Base-by-base conservation (phyloP, 2,329 filamentous ascomycete species). In the Aspergillus novofumigatus region DNA sequence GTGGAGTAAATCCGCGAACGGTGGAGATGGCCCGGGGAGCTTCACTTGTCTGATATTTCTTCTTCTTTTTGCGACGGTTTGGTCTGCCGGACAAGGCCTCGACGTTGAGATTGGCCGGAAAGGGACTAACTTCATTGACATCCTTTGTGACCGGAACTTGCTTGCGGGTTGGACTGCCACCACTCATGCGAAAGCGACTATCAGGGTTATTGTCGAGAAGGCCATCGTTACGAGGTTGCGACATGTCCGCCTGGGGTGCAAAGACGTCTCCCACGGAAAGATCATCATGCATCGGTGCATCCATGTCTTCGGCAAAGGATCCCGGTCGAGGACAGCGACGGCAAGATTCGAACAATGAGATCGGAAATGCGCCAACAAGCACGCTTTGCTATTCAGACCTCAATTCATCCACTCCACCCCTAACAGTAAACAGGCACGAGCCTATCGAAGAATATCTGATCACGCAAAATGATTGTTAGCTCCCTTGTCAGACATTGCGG, bases 1-100 rank as follows among this genome's bases (percentile, higher is more conserved):
- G 62, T 6, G 76, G 75, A 14, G 73, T 78, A 54, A 79, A 78
- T 3, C 78, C 77, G 53, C 69, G 73, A 11, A 78, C 74, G 17
- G 75, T 78, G 26, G 71, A 76, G 45, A 76, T 59, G 11, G 72
- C 69, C 38, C 70, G 67, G 47, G 69, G 62, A 20, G 66, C 67
- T 28, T 64, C 58, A 17, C 49, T 55, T 3, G 58, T 62, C 38
- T 70, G 68, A 53, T 75, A 71, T 63, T 75, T 77, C 61, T 76
- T 78, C 64, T 72, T 77, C 67, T 72, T 77, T 59, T 69, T 72
- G 49, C 67, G 68, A 47, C 66, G 67, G 49, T 63, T 57, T 42
- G 60, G 56, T 52, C 69, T 71, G 14, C 65, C 69, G 17, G 65
- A 52, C 45, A 72, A 54, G 35, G 67, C 56, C 51, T 64, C 57